phyloP scores from a whole-genome alignment of 305 asterid species.

The Ilex paraguariensis region DNA sequence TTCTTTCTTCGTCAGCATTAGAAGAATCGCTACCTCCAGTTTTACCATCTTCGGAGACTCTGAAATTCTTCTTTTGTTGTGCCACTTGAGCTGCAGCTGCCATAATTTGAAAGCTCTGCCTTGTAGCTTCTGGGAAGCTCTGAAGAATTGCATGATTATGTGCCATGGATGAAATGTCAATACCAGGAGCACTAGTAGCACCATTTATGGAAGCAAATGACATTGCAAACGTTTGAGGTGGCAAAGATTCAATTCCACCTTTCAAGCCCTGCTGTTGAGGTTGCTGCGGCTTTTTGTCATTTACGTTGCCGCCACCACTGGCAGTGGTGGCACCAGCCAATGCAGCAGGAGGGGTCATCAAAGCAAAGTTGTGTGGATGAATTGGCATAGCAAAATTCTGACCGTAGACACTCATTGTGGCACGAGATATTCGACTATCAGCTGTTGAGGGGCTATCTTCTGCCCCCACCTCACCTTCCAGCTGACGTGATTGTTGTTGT shows the following conservation, averaged over 20 bases:
- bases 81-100: slow-evolving; percentile 43
- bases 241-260: slow-evolving; percentile 44
- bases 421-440: slow-evolving; percentile 58
- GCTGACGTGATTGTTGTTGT: slow-evolving; percentile 41
- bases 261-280: slow-evolving; percentile 39
- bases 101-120: slow-evolving; percentile 48
- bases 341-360: slow-evolving; percentile 59
- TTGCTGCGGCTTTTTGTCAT: slow-evolving; percentile 35
- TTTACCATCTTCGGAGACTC: slow-evolving; percentile 53
- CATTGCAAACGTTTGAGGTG: slow-evolving; percentile 71
- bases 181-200: slow-evolving; percentile 35
- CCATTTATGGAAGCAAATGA: slow-evolving; percentile 69
- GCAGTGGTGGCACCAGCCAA: slow-evolving; percentile 22
- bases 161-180: slow-evolving; percentile 56
- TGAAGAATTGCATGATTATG: slow-evolving; percentile 72
- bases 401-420: slow-evolving; percentile 55
- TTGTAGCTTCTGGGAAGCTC: slow-evolving; percentile 49
- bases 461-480: slow-evolving; percentile 46
- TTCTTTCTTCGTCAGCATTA: slow-evolving; percentile 60
- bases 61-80: slow-evolving; percentile 43
- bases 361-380: slow-evolving; percentile 59
- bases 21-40: slow-evolving; percentile 47
- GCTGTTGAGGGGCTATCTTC: slow-evolving; percentile 63
- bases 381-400: slow-evolving; percentile 64
- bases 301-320: slow-evolving; percentile 19